phyloP scores from a whole-genome alignment of 2,329 filamentous ascomycete genomes.

The Fulvia fulva region DNA sequence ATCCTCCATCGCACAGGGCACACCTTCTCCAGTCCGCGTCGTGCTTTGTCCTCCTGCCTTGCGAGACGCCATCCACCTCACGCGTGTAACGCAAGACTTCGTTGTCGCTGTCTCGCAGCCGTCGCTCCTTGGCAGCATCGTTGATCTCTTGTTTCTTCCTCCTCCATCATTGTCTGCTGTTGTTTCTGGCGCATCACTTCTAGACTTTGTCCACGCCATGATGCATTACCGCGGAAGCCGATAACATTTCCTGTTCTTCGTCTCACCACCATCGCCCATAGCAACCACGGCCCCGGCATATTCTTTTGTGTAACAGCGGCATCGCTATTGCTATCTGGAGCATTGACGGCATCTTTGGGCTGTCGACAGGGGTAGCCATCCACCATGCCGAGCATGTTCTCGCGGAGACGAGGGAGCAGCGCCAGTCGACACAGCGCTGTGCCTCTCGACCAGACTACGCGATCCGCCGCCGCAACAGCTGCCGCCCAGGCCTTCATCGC shows the following conservation, averaged over 20 bases:
- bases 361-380: not conserved
- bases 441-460: slow-evolving; percentile 57
- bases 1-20: not conserved
- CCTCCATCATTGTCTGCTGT: not conserved
- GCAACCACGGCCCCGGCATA: not conserved
- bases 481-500: slow-evolving; percentile 70
- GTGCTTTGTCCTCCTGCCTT: not conserved
- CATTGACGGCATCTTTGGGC: not conserved
- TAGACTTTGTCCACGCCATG: not conserved
- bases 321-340: not conserved
- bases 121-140: not conserved
- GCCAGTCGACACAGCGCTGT: slow-evolving; percentile 14
- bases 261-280: not conserved
- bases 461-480: slow-evolving; percentile 75
- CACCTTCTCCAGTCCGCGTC: not conserved
- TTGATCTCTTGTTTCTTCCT: no score
- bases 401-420: slow-evolving; percentile 17
- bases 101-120: not conserved
- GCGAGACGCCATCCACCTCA: not conserved
- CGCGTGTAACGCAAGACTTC: not conserved
- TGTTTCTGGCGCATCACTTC: not conserved
- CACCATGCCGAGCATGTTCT: slow-evolving; percentile 17
- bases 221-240: not conserved
- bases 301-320: not conserved
- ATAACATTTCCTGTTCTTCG: not conserved